Conservation (phyloP, 2,329 filamentous ascomycete species). For the Aspergillus sp. region DNA sequence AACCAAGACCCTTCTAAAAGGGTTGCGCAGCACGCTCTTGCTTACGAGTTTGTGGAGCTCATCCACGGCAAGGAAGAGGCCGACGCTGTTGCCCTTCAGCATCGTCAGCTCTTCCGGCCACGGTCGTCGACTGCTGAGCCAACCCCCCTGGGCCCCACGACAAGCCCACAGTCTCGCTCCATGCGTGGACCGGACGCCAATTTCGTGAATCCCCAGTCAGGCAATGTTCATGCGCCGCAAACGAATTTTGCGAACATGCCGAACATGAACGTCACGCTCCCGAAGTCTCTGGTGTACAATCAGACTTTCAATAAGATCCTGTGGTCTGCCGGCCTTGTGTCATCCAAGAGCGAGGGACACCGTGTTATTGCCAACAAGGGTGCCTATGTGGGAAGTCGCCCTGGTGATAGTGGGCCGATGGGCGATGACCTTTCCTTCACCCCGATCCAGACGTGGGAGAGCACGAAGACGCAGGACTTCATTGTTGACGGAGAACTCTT, state of each 20-base stretch:
- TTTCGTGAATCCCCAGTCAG: constrained; percentile 31
- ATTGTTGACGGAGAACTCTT: constrained; percentile 52
- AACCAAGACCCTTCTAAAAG: constrained; percentile 66
- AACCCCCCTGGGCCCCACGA: constrained; percentile 27
- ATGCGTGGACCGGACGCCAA: constrained; percentile 20
- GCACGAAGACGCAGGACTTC: constrained; percentile 46
- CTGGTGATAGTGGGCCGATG: constrained; percentile 42
- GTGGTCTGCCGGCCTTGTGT: constrained; percentile 51
- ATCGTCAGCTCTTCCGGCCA: constrained; percentile 48
- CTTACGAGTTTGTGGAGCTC: constrained; percentile 76
- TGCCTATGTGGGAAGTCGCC: constrained; percentile 49
- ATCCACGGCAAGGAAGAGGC: constrained; percentile 71
- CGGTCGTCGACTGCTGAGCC: constrained; percentile 34
- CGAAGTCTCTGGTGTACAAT: constrained; percentile 48
- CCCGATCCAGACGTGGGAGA: constrained; percentile 45
- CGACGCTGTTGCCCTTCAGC: constrained; percentile 58
- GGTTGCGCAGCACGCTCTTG: constrained; percentile 77
- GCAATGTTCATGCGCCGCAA: constrained; percentile 40
- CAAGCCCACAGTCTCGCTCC: constrained; percentile 17
- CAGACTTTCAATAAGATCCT: constrained; percentile 51
- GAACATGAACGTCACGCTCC: constrained; percentile 42
- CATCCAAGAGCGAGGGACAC: constrained; percentile 52
- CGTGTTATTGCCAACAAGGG: constrained; percentile 51
- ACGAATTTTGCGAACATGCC: constrained; percentile 40
- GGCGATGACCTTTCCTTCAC: constrained; percentile 49